A percentile compares a stretch with the other conserved stretches of the same genome.
Evolutionary conservation across 805 yeast species (phyloP).

Genomic region (Blastobotrys attinorum): DNA sequence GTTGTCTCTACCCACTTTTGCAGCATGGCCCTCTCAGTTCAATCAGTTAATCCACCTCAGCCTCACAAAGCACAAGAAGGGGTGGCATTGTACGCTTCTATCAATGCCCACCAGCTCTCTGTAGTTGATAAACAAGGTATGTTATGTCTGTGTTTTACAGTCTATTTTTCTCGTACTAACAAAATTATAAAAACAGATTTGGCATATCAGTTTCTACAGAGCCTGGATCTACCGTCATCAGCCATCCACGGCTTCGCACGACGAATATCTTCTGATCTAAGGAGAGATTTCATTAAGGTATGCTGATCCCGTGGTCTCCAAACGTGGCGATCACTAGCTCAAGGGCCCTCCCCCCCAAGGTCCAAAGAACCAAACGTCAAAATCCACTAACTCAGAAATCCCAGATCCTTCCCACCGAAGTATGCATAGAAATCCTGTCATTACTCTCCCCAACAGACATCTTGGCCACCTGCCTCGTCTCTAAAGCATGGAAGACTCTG

Average conservation of each 20-base stretch:
- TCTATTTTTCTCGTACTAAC: not conserved
- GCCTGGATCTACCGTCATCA: not conserved
- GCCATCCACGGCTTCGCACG: not conserved
- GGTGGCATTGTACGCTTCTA: not conserved
- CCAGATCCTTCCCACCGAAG: constrained; percentile 14
- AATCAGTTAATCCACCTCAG: not conserved
- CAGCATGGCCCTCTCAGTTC: too few relatives aligned
- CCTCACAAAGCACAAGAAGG: not conserved
- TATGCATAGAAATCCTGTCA: constrained; percentile 13
- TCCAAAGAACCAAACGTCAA: too few relatives aligned
- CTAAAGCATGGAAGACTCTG: constrained; percentile 15
- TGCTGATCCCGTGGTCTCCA: not conserved
- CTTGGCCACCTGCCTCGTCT: constrained; percentile 15
- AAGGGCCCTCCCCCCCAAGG: too few relatives aligned
- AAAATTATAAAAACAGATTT: not conserved
- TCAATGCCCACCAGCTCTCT: not conserved
- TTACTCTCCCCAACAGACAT: constrained; percentile 15
- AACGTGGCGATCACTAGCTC: too few relatives aligned
- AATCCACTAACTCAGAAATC: not conserved
- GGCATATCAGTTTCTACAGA: not conserved
- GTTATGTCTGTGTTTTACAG: too few relatives aligned
- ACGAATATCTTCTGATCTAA: not conserved
- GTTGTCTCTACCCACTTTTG: too few relatives aligned
- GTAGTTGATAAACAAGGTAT: not conserved
- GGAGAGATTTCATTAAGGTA: constrained; percentile 11